A percentile compares a stretch with the other conserved stretches of the same genome.
Conservation (phyloP, 2,329 filamentous ascomycete species). For the Paracoccidioides lutzii region DNA sequence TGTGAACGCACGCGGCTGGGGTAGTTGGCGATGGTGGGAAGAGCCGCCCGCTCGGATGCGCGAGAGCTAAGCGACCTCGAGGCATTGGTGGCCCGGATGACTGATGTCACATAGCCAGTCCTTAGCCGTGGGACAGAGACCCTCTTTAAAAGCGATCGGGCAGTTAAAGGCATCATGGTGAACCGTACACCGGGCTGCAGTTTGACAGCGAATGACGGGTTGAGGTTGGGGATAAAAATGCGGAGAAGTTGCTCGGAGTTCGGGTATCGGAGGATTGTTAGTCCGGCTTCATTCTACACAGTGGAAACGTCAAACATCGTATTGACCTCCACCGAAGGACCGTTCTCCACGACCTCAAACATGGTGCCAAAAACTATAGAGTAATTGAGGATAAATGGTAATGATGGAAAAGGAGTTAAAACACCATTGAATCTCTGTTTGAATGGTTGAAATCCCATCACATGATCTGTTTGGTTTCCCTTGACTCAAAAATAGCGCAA, state of each 20-base stretch:
- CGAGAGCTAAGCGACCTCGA: slow-evolving; percentile 9
- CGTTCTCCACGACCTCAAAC: too few species aligned
- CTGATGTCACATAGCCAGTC: slow-evolving; percentile 14
- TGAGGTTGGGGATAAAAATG: neutral
- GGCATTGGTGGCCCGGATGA: slow-evolving; percentile 22
- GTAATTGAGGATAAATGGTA: too few species aligned
- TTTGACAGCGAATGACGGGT: neutral
- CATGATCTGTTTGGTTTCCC: too few species aligned
- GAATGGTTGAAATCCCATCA: too few species aligned
- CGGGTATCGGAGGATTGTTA: neutral
- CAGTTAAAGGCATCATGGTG: slow-evolving; percentile 8
- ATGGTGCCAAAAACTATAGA: too few species aligned
- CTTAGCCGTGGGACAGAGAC: slow-evolving; percentile 19
- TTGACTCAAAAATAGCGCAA: too few species aligned
- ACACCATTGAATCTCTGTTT: too few species aligned
- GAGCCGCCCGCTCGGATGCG: slow-evolving; percentile 9
- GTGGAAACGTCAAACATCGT: too few species aligned
- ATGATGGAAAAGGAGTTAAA: too few species aligned
- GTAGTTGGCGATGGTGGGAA: slow-evolving; percentile 19
- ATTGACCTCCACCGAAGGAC: too few species aligned
- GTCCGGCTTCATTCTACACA: too few species aligned
- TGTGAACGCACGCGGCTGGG: slow-evolving; percentile 9
- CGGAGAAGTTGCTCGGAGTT: neutral
- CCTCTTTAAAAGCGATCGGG: slow-evolving; percentile 22
- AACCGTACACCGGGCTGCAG: neutral